Evolutionary conservation across 2,329 filamentous ascomycete genomes (phyloP).

Genomic region (Epichloe amarillans): DNA sequence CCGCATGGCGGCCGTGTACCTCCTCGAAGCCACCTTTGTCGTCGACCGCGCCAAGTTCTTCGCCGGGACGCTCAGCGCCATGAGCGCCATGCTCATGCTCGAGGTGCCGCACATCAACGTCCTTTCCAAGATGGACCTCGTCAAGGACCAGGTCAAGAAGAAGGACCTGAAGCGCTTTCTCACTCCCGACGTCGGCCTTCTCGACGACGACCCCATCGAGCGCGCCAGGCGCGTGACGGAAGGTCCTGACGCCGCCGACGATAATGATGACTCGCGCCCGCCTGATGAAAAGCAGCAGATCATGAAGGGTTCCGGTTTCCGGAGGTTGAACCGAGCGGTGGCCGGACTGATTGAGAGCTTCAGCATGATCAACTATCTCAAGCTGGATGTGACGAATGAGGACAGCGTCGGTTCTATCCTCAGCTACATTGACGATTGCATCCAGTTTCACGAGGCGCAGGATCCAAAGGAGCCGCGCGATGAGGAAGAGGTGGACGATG

Average conservation of each 20-base stretch:
- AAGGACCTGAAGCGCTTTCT: constrained; percentile 83
- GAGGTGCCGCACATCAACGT: constrained; percentile 96
- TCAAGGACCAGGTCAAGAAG: constrained; percentile 78
- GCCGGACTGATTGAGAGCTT: constrained; percentile 90
- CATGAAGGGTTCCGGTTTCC: constrained; percentile 72
- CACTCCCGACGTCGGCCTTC: constrained; percentile 67
- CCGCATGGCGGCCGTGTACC: constrained; percentile 82
- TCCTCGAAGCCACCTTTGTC: constrained; percentile 91
- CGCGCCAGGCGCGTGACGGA: constrained; percentile 25
- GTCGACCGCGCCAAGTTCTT: constrained; percentile 97
- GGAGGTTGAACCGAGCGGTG: constrained; percentile 73
- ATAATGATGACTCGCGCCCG: constrained; percentile 41
- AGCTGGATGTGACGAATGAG: constrained; percentile 79
- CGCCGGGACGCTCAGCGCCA: constrained; percentile 84
- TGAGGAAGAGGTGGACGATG: constrained; percentile 30
- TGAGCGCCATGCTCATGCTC: constrained; percentile 98
- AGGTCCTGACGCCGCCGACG: constrained; percentile 27
- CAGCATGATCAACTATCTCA: constrained; percentile 92
- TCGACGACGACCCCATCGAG: constrained; percentile 66
- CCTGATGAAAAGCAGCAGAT: constrained; percentile 53
- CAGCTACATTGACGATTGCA: constrained; percentile 88
- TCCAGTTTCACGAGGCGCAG: constrained; percentile 86
- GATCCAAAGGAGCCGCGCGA: constrained; percentile 75
- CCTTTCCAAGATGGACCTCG: constrained; percentile 92
- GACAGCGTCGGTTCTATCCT: constrained; percentile 76